Conservation (phyloP, 768 basidiomycete species). For the Melanogaster broomeanus region DNA sequence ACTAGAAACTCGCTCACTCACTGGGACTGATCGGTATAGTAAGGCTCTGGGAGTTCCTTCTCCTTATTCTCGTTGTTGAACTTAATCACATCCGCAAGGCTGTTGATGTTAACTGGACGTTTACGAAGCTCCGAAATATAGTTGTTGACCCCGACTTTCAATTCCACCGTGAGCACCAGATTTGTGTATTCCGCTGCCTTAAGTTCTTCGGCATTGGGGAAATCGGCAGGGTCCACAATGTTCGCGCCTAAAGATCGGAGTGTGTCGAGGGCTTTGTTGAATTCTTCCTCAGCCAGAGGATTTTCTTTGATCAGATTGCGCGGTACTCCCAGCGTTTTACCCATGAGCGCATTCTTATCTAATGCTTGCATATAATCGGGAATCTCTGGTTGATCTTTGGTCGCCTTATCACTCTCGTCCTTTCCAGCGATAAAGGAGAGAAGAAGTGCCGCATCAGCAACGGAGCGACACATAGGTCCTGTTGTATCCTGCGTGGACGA, state of each 20-base stretch:
- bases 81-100: slow-evolving; percentile 55
- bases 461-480: slow-evolving; percentile 56
- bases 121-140: slow-evolving; percentile 48
- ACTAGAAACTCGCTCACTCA: slow-evolving; percentile 10
- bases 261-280: slow-evolving; percentile 39
- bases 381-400: slow-evolving; percentile 51
- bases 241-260: slow-evolving; percentile 44
- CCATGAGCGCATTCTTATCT: slow-evolving; percentile 45
- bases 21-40: slow-evolving; percentile 38
- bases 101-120: slow-evolving; percentile 58
- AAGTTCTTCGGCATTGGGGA: slow-evolving; percentile 54
- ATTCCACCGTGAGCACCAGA: slow-evolving; percentile 53
- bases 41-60: slow-evolving; percentile 44
- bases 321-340: slow-evolving; percentile 57
- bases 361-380: slow-evolving; percentile 61
- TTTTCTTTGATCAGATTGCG: slow-evolving; percentile 32
- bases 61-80: slow-evolving; percentile 56
- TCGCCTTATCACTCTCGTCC: slow-evolving; percentile 54
- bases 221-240: slow-evolving; percentile 63
- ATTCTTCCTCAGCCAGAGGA: slow-evolving; percentile 33
- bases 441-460: slow-evolving; percentile 57
- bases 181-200: slow-evolving; percentile 48
- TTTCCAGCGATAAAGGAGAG: slow-evolving; percentile 54
- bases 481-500: slow-evolving; percentile 59
- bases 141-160: slow-evolving; percentile 59